Conservation (phyloP, 2,329 filamentous ascomycete genomes). For the Aureobasidium sp. region DNA sequence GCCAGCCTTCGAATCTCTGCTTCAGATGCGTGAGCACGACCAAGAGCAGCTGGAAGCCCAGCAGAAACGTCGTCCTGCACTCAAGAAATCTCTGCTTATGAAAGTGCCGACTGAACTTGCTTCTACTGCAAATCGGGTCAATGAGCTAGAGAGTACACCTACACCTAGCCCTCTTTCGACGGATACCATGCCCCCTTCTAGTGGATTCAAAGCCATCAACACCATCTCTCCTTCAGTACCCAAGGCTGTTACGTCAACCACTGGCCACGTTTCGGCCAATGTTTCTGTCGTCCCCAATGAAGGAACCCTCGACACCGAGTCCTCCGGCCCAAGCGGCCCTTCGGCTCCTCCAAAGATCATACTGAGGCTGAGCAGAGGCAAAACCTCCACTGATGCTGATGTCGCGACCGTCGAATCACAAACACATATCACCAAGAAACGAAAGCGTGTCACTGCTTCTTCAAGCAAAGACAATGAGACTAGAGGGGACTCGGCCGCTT, state of each 20-base stretch:
- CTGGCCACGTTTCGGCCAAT: not conserved
- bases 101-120: not conserved
- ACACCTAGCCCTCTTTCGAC: not conserved
- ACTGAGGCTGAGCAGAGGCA: not conserved
- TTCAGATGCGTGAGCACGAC: not conserved
- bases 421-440: not conserved
- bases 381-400: not conserved
- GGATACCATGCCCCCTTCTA: no score
- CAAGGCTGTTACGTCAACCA: no score
- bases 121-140: not conserved
- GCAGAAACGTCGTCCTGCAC: not conserved
- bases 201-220: not conserved
- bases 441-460: not conserved
- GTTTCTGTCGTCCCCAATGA: not conserved
- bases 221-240: not conserved
- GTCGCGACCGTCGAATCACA: not conserved
- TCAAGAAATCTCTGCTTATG: not conserved
- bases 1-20: not conserved
- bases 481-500: not conserved
- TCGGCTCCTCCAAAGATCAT: not conserved
- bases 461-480: not conserved
- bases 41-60: not conserved
- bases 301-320: not conserved
- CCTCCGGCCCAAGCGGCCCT: not conserved
- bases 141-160: not conserved